A percentile compares a stretch with the other conserved stretches of the same genome.
These are phyloP conservation scores for Suillus discolor DNA, from an alignment of 768 basidiomycete genomes.

Conservation along the genomic window DNA sequence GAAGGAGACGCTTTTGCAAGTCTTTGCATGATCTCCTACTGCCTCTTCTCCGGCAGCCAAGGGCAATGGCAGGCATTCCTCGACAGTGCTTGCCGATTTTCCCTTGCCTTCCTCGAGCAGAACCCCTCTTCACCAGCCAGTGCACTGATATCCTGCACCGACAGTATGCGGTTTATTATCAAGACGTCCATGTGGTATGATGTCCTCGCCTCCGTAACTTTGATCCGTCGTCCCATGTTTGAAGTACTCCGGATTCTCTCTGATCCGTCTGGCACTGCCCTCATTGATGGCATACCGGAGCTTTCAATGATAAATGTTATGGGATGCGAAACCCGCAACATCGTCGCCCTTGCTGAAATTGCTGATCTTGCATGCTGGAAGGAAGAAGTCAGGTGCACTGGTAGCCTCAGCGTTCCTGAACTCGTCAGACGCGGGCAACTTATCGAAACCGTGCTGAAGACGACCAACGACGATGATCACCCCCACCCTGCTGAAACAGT, in stretches of 20 bases:
- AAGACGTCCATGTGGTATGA: conserved; percentile 90
- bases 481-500: conserved; percentile 8
- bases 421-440: conserved; percentile 55
- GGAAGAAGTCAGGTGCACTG: conserved; percentile 36
- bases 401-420: conserved; percentile 58
- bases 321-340: conserved; percentile 81
- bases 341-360: conserved; percentile 79
- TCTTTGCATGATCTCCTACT: conserved; percentile 72
- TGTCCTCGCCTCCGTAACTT: conserved; percentile 78
- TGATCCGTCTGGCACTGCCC: conserved; percentile 20
- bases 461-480: conserved; percentile 6
- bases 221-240: conserved; percentile 58
- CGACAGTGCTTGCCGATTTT: conserved; percentile 58
- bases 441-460: conserved; percentile 47
- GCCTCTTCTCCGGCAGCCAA: conserved; percentile 76
- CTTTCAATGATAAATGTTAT: conserved; percentile 81
- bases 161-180: conserved; percentile 70
- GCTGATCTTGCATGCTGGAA: conserved; percentile 72
- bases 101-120: conserved; percentile 47
- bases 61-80: conserved; percentile 75
- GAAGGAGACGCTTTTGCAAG: conserved; percentile 81
- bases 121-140: conserved; percentile 40
- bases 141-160: conserved; percentile 46
- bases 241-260: conserved; percentile 59
- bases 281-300: conserved; percentile 39